Evolutionary conservation across 2,329 filamentous ascomycete genomes (phyloP), one percentile per base, ranked within the genome.

Genomic region (Calonectria pseudoturangicola): DNA sequence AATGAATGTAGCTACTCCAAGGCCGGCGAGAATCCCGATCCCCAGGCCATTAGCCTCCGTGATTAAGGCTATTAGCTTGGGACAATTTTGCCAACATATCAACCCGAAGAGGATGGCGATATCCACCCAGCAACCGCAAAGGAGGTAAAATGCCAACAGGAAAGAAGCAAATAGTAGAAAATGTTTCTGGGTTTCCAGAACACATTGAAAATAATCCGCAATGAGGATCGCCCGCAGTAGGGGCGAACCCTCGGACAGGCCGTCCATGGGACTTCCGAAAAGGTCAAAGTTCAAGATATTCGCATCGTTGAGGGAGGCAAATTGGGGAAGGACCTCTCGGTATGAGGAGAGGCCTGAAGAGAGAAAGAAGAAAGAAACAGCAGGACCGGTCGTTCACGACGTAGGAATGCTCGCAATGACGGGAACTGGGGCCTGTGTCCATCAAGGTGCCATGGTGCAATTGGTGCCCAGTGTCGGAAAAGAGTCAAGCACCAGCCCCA

Each of bases 401-500:
- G 50, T 48, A 39, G 33, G 30, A 16, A 18, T 54, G 48, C 54
- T 28, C 30, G 62, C 43, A 30, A 65, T 45, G 66, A 28, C 45
- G 15, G 25, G 21, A 39, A 63, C 33, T 30, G 28, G 48, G 70
- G 60, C 62, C 33, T 33, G 50, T 79, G 74, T 74, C 81, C 78
- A 82, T 82, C 81, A 83, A 81, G 81, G 81, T 82, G 72, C 72
- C 58, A 70, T 41, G 68, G 43, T 51, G 27, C 62, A 66, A 66
- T 66, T 25, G n/a, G 16, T 27, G 18, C 39, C 41, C 28, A 21
- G 50, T 30, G 15, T 28, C 60, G 18, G n/a, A 56, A 21, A 36
- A 28, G n/a, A 41, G 36, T 43, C n/a, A 10, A 21, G 43, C 43
- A 21, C n/a, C 12, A 48, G 33, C 33, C 33, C 33, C 33, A 36